Evolutionary conservation across 257 asterid species (phyloP), one percentile per base, ranked within the genome.

Genomic region (Nicotiana sylvestris): DNA sequence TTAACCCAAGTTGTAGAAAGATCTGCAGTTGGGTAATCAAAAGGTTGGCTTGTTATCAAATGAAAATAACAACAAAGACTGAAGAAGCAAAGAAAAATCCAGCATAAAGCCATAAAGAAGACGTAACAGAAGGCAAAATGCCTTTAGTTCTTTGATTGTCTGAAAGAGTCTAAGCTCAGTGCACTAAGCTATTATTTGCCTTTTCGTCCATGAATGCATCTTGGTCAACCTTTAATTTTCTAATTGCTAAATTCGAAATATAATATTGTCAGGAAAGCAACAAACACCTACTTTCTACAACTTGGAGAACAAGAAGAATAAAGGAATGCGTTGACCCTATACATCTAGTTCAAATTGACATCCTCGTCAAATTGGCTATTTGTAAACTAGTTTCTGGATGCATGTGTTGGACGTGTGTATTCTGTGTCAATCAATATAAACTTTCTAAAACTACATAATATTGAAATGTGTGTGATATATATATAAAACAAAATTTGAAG

Each of bases 1-100:
- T 90, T 90, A 79, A 70, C 55, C 94, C 94, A 90, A 3, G 88
- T 77, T 2, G 92, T 68, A 3, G 92, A 87, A 55, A 89, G 90
- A 64, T 80, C 80, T 55, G 91, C 92, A 2, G 89, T 84, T 12
- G 90, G 89, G 13, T 90, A 87, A 81, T 89, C 94, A 35, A 56
- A 87, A 4, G 85, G 91, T 81, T 87, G 92, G 55, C 87, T 86
- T 1, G 6, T 27, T 11, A 51, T 64, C 32, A 68, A 60, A 32
- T 78, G 85, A 56, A 83, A 16, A 21, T 11, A 66, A 39, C 79
- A 5, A 18, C 46, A 33, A 60, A 85, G 18, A 33, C 25, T 29
- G n/a, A 80, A n/a, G 2, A 85, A 46, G 27, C 56, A 8, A 21
- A 43, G 33, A 39, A 51, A 76, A 16, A 58, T 0, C 37, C 49